Percentiles rank a stretch among this genome's conserved stretches.
phyloP scores from a whole-genome alignment of 768 basidiomycete species.

The Lentinula lateritia region DNA sequence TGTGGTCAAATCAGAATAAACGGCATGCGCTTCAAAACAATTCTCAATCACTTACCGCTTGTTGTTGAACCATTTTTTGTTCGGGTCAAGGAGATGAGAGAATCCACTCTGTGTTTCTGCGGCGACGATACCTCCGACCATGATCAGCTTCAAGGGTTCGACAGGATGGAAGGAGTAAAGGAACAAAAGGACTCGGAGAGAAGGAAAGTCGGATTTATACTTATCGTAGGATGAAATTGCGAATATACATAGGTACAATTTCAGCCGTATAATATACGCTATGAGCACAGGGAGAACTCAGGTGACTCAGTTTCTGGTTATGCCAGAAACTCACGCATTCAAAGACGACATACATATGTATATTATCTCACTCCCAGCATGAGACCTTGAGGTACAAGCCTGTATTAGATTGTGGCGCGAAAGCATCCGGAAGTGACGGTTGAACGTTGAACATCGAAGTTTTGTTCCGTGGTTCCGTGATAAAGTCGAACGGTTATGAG shows the following conservation, averaged over 20 bases:
- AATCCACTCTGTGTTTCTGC: slow-evolving; percentile 1
- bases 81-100: slow-evolving; percentile 9
- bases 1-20: neutral
- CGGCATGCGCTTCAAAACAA: neutral
- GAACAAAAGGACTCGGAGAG: neutral
- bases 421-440: too few species aligned
- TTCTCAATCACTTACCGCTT: slow-evolving; percentile 4
- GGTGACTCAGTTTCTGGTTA: neutral
- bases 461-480: too few species aligned
- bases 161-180: too few species aligned
- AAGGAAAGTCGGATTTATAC: neutral
- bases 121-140: neutral
- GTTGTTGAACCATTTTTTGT: slow-evolving; percentile 12
- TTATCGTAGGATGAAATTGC: neutral
- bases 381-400: neutral
- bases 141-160: neutral
- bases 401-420: too few species aligned
- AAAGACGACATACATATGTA: neutral
- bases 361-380: neutral
- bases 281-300: neutral
- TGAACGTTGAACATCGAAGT: too few species aligned
- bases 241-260: neutral
- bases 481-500: too few species aligned
- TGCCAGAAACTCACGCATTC: neutral
- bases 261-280: neutral